Conservation (phyloP, 2,329 filamentous ascomycete species). For the Colletotrichum viniferum region DNA sequence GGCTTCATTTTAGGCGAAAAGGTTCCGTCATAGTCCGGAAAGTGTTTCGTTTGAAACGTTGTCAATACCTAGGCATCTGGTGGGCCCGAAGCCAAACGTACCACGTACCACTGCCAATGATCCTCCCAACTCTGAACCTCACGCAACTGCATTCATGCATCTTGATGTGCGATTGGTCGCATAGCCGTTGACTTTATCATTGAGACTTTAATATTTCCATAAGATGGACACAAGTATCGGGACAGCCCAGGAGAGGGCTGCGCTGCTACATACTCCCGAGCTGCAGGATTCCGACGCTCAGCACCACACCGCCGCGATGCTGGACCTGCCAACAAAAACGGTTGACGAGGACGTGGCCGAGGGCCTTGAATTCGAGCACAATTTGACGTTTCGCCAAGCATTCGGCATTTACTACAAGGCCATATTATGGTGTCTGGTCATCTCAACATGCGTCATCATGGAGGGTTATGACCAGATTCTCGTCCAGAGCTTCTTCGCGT, state of each 20-base stretch:
- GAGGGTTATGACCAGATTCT: slow-evolving; percentile 23
- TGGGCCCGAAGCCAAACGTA: neutral
- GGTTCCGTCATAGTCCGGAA: neutral
- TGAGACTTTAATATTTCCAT: neutral
- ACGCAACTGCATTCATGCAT: neutral
- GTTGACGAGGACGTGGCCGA: neutral
- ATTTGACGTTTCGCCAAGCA: neutral
- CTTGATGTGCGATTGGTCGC: neutral
- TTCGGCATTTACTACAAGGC: neutral
- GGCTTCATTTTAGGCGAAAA: neutral
- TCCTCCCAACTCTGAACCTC: neutral
- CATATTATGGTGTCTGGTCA: neutral
- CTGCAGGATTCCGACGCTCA: neutral
- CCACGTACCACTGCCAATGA: neutral
- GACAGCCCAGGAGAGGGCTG: neutral
- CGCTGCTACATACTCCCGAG: neutral
- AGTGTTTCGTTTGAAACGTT: neutral
- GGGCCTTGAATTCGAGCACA: neutral
- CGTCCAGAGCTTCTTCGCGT: slow-evolving; percentile 29
- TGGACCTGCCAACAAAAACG: neutral
- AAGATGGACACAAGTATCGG: neutral
- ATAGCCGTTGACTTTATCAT: neutral
- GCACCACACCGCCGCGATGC: neutral
- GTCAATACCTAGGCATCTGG: neutral
- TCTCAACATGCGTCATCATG: neutral